Evolutionary conservation across 768 basidiomycete species (phyloP), one percentile per base, ranked within the genome.

Genomic region (Gloeophyllum trabeum): DNA sequence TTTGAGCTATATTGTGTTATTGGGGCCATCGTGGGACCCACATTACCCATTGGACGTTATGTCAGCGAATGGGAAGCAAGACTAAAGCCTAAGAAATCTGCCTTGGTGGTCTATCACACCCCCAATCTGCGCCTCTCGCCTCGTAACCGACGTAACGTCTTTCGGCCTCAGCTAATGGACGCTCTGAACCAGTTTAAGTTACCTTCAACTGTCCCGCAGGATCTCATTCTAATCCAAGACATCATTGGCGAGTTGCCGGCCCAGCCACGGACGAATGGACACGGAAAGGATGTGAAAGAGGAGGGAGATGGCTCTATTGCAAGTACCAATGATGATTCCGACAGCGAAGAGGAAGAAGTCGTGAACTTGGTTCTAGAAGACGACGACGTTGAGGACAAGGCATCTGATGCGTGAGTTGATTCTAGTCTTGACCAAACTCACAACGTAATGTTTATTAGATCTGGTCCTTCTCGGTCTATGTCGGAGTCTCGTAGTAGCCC

Each of bases 261-360:
- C 10, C 28, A 7, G 10, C 13, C 20, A 6, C 36, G 36, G 36
- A 7, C 36, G 7, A 10, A 7, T 19, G n/a, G n/a, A 7, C 7
- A 30, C 10, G 28, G 28, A 30, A 30, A 7, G 7, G 10, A 16
- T 30, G 20, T 40, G 24, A 22, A 34, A 40, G 43, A 51, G 30
- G 47, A 54, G 13, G 57, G 64, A 7, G 70, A 76, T 41, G 67
- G 71, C 51, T 61, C 54, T 13, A 76, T 76, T 41, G 61, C 65
- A 44, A 80, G 77, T 49, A 73, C 77, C 16, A 55, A 56, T 35
- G 61, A 54, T 45, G 74, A 73, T 35, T 60, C 58, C 28, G 75
- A 69, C 43, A 86, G 83, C 46, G 82, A 83, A 53, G 75, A 76
- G 28, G 86, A 86, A 54, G 76, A 85, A 35, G 81, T 79, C 47